These are phyloP conservation scores for Alternaria dauci DNA, from an alignment of 2,329 filamentous ascomycete species.

Conservation along the genomic window DNA sequence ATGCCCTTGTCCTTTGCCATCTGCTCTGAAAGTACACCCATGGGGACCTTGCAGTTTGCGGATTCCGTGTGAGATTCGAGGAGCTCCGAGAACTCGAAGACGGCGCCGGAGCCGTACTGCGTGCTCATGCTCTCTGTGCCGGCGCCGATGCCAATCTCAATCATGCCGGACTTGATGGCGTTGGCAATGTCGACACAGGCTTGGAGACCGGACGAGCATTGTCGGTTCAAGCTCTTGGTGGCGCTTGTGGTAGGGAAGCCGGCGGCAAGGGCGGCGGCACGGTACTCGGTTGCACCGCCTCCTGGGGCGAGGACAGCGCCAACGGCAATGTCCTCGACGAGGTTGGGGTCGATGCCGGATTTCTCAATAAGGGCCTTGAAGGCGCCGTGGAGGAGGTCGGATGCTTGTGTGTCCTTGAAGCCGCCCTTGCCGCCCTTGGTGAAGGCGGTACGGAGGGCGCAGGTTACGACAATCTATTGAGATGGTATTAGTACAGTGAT, in stretches of 20 bases:
- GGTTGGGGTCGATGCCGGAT: constrained; percentile 84
- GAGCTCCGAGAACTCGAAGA: constrained; percentile 90
- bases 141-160: constrained; percentile 91
- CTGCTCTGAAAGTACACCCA: constrained; percentile 91
- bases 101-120: constrained; percentile 89
- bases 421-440: constrained; percentile 92
- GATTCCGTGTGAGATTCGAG: constrained; percentile 82
- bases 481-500: constrained; percentile 7
- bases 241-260: constrained; percentile 87
- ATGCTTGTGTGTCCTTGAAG: constrained; percentile 91
- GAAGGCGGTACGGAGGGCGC: constrained; percentile 87
- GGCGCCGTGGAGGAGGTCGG: constrained; percentile 84
- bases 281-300: constrained; percentile 95
- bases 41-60: constrained; percentile 96
- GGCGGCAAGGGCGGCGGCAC: constrained; percentile 86
- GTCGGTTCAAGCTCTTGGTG: constrained; percentile 89
- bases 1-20: constrained; percentile 90
- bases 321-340: constrained; percentile 92
- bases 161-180: constrained; percentile 89
- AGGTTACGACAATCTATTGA: constrained; percentile 80
- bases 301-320: constrained; percentile 91
- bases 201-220: constrained; percentile 93
- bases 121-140: constrained; percentile 96
- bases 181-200: constrained; percentile 95
- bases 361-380: constrained; percentile 83